Conservation (phyloP, 306 rosid species). For the Lathyrus sativus region DNA sequence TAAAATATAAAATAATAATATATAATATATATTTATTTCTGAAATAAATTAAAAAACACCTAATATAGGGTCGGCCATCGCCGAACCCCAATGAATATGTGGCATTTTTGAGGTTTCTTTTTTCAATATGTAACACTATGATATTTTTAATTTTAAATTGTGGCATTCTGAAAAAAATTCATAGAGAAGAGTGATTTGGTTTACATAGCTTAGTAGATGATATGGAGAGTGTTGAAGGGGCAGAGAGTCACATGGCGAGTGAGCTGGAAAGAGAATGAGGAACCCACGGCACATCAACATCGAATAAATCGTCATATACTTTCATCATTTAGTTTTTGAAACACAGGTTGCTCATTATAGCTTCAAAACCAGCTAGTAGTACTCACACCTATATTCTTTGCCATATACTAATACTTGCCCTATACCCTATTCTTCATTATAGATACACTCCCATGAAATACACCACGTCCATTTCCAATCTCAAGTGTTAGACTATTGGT, state of each 20-base stretch:
- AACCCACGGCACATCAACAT: slow-evolving; percentile 59
- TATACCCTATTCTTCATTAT: background rate
- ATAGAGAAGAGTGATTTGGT: background rate
- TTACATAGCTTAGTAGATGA: background rate
- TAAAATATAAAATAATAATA: too few species aligned
- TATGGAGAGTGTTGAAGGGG: slow-evolving; percentile 29
- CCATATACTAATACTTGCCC: slow-evolving; percentile 7
- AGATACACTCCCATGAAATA: slow-evolving; percentile 34
- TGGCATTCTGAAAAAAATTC: too few species aligned
- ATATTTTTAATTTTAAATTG: too few species aligned
- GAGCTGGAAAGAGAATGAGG: slow-evolving; percentile 53
- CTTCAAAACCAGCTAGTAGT: background rate
- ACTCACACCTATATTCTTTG: slow-evolving; percentile 2
- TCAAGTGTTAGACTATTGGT: background rate
- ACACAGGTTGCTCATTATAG: slow-evolving; percentile 6
- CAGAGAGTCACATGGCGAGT: slow-evolving; percentile 48
- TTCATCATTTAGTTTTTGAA: slow-evolving; percentile 74
- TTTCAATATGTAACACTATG: too few species aligned
- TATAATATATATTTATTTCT: too few species aligned
- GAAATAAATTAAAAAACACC: too few species aligned
- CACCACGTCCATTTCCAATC: slow-evolving; percentile 6
- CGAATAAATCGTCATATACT: slow-evolving; percentile 47
- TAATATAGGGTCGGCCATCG: too few species aligned
- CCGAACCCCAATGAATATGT: too few species aligned
- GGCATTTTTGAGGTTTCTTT: too few species aligned